Evolutionary conservation across 768 basidiomycete species (phyloP), one percentile per base, ranked within the genome.

Genomic region (Mycena maculata): DNA sequence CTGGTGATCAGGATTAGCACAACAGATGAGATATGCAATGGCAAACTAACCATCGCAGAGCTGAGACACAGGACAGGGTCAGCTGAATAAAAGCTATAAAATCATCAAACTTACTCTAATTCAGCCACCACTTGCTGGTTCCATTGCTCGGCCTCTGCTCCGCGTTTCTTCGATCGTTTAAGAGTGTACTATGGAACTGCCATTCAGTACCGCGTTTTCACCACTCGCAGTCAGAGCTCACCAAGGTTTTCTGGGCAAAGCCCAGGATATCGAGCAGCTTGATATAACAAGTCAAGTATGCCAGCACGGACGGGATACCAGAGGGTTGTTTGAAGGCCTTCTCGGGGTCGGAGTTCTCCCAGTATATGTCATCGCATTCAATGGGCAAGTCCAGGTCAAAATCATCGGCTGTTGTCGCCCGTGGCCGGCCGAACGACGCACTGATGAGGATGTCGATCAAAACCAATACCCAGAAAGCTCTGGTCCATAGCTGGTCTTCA

Each of bases 301-400:
- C 78, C 69, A 85, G 80, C 36, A 75, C 78, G 8, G 80, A 81
- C 5, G 82, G 80, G 66, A 76, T 79, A 7, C 75, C 78, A 4
- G 76, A 64, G 1, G 87, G 87, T 71, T 88, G 87, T 61, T 83
- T 81, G 74, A 85, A 87, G 11, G 80, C 79, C 73, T 7, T 56
- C 72, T 76, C 81, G 79, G 63, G 78, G 79, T 70, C 83, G 78
- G 72, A 81, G 79, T 56, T 83, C 23, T 80, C 77, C 86, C 87
- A 88, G 63, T 83, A 86, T 33, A 82, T 81, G 67, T 85, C 84
- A 30, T 70, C 71, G 39, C 83, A 81, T 23, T 79, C 79, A 7
- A 81, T 72, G 0, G 84, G 83, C 50, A 81, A 78, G 53, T 82
- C 83, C 25, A 80, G 74, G 63, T 85, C 84, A 65, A 83, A 80